Evolutionary conservation across 2,329 filamentous ascomycete genomes (phyloP).

Genomic region (Colletotrichum cuscutae): DNA sequence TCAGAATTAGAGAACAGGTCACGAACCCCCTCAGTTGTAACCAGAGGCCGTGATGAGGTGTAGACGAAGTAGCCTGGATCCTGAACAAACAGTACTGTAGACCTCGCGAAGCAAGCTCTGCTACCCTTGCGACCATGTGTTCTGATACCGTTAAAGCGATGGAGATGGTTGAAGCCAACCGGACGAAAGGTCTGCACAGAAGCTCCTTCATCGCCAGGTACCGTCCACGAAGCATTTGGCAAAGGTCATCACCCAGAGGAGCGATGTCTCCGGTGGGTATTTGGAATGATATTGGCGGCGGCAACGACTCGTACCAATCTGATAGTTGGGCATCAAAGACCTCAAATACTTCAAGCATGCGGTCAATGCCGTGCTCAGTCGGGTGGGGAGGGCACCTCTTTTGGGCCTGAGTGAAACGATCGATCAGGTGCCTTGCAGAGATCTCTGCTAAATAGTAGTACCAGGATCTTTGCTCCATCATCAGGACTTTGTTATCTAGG

Average conservation of each 20-base stretch:
- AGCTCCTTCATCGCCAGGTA: constrained; percentile 26
- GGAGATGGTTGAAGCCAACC: constrained; percentile 25
- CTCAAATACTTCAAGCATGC: constrained; percentile 33
- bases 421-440: constrained; percentile 25
- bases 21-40: constrained; percentile 28
- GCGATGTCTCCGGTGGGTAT: constrained; percentile 10
- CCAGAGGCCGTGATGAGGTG: constrained; percentile 24
- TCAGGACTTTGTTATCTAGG: constrained; percentile 19
- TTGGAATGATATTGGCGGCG: constrained; percentile 22
- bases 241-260: constrained; percentile 26
- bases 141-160: constrained; percentile 17
- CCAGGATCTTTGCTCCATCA: constrained; percentile 32
- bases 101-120: constrained; percentile 19
- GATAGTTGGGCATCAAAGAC: constrained; percentile 29
- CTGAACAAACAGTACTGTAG: constrained; percentile 27
- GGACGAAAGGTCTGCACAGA: constrained; percentile 27
- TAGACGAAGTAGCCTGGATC: constrained; percentile 20
- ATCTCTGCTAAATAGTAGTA: constrained; percentile 35
- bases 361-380: constrained; percentile 27
- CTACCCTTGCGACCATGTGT: constrained; percentile 1
- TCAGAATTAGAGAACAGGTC: constrained; percentile 27
- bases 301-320: constrained; percentile 30
- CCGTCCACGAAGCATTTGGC: constrained; percentile 23
- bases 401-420: constrained; percentile 21
- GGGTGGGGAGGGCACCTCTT: constrained; percentile 3